Base-by-base conservation (phyloP, 345 rosid species). In the Odontarrhena argentea region DNA sequence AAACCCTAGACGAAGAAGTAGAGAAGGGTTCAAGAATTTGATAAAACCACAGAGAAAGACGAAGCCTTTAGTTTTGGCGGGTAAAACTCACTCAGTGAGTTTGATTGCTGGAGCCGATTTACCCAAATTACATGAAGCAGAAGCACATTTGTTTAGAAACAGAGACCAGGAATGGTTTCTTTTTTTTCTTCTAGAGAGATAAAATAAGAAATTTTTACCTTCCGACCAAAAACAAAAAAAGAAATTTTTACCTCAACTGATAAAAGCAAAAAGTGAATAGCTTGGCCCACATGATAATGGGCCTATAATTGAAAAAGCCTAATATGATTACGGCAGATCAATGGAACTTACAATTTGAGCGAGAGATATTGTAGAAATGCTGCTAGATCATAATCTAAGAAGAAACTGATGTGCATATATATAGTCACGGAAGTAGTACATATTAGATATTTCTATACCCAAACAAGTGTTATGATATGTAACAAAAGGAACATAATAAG, bases 1-100 rank as follows among this genome's bases (percentile, higher is more conserved):
- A 63, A 71, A 63, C 69, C 68, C 69, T 54, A 71, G 9, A 36
- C 25, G 70, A 5, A 45, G 30, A 22, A 58, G 51, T 4, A 18
- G 38, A 46, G 40, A 61, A 35, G 5, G 55, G 14, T 44, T 55
- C 22, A 25, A 45, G 47, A 10, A 0, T 58, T 70, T 70, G 61
- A 61, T 37, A 61, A 52, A 25, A 52, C 41, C 12, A 9, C 25
- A 47, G 37, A 37, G 14, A 6, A 15, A 3, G 9, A 12, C 7
- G 28, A 24, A 8, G 2, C 1, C 37, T 47, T 47, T 4, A 28
- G 25, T 47, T 57, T 57, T 37, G 13, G 73, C 73, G 73, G 66
- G 52, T 50, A 49, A 32, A 58, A 1, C 8, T 37, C 15, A 46
- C 3, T 58, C 42, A 14, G 30, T 8, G 41, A 32, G 53, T 54